These are phyloP conservation scores for Zygosaccharomyces sapae DNA, from an alignment of 1,139 yeast species.

Conservation along the genomic window DNA sequence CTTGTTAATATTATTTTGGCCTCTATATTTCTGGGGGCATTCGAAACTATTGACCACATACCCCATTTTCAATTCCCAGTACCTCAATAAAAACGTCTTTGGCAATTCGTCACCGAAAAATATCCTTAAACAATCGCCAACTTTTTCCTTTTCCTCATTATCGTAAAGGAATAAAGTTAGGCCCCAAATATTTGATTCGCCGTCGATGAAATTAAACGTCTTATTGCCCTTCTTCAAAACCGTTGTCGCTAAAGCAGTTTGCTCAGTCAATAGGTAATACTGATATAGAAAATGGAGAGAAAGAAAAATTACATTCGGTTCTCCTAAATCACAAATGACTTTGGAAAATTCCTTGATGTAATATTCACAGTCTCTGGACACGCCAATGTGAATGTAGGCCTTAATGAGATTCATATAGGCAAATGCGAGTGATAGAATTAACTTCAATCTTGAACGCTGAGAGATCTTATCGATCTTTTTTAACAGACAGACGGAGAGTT, in stretches of 20 bases:
- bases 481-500: constrained; percentile 35
- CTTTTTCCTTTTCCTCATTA: constrained; percentile 23
- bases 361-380: constrained; percentile 51
- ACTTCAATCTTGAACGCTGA: constrained; percentile 39
- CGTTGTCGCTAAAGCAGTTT: constrained; percentile 12
- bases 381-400: constrained; percentile 45
- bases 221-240: constrained; percentile 24
- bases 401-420: constrained; percentile 41
- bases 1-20: constrained; percentile 31
- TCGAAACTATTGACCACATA: constrained; percentile 22
- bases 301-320: constrained; percentile 33
- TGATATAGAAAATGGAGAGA: constrained; percentile 23
- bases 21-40: constrained; percentile 20
- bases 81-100: constrained; percentile 24
- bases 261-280: constrained; percentile 26
- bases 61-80: constrained; percentile 34
- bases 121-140: constrained; percentile 23
- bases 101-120: constrained; percentile 28
- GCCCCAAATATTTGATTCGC: constrained; percentile 29
- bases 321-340: constrained; percentile 33
- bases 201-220: constrained; percentile 28
- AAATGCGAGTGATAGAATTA: constrained; percentile 37
- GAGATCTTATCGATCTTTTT: constrained; percentile 30
- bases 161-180: constrained; percentile 20
- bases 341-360: constrained; percentile 48